Conservation (phyloP, 352 stramenopile genomes). For the Discostella stelligera region DNA sequence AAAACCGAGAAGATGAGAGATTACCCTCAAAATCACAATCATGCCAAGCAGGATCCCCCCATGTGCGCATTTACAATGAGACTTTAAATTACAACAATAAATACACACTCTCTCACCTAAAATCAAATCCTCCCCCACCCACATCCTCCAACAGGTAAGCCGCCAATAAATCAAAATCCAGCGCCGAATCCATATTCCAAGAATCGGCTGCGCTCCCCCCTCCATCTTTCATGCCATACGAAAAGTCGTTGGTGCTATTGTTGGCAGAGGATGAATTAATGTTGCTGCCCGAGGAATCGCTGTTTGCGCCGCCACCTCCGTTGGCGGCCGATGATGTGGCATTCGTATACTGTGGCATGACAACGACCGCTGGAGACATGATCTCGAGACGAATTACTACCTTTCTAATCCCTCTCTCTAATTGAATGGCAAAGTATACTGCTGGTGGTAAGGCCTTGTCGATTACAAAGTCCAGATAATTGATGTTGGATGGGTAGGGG, state of each 20-base stretch:
- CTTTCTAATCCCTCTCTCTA: no score
- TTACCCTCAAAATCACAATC: no score
- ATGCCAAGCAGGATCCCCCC: neutral
- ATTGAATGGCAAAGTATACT: no score
- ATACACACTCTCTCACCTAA: conserved; percentile 53
- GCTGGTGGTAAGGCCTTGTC: no score
- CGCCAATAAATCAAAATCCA: conserved; percentile 80
- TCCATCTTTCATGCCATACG: neutral
- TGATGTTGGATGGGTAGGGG: no score
- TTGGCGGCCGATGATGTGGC: neutral
- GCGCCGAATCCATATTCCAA: conserved; percentile 36
- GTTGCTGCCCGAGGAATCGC: neutral
- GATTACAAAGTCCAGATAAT: no score
- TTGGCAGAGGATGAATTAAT: neutral
- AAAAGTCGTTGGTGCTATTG: neutral
- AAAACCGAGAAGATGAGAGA: no score
- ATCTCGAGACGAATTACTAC: neutral
- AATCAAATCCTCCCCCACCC: conserved; percentile 59
- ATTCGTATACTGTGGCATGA: conserved; percentile 19
- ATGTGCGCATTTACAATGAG: neutral
- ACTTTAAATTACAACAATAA: neutral
- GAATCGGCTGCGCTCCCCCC: neutral
- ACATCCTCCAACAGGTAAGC: conserved; percentile 82
- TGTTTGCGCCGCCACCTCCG: neutral
- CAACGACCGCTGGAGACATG: conserved; percentile 6